A percentile compares a stretch with the other conserved stretches of the same genome.
These are phyloP conservation scores for Fusarium lyarnte DNA, from an alignment of 2,329 filamentous ascomycete species.

Conservation along the genomic window DNA sequence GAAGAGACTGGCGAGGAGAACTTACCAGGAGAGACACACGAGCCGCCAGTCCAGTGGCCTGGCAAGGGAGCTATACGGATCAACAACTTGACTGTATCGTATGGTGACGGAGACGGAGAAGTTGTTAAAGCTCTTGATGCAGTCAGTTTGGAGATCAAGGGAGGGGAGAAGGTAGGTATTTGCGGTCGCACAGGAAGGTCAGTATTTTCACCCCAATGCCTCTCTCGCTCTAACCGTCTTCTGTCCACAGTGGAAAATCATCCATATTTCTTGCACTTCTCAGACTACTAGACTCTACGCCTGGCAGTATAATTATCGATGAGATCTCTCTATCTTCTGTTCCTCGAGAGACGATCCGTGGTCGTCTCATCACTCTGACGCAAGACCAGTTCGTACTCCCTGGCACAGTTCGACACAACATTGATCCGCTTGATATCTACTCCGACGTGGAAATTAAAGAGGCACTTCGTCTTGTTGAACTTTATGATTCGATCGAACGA, in stretches of 20 bases:
- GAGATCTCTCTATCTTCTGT: slow-evolving; percentile 52
- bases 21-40: slow-evolving; percentile 23
- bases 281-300: slow-evolving; percentile 56
- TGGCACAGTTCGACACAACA: slow-evolving; percentile 58
- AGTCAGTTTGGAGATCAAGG: slow-evolving; percentile 37
- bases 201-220: neutral
- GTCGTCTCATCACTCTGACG: slow-evolving; percentile 56
- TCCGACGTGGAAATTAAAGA: slow-evolving; percentile 50
- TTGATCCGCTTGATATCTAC: slow-evolving; percentile 51
- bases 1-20: slow-evolving; percentile 44
- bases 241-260: slow-evolving; percentile 57
- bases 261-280: slow-evolving; percentile 60
- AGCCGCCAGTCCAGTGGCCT: slow-evolving; percentile 46
- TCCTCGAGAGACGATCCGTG: slow-evolving; percentile 54
- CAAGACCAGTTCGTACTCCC: slow-evolving; percentile 61
- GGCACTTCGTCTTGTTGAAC: slow-evolving; percentile 54
- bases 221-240: neutral
- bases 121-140: slow-evolving; percentile 33
- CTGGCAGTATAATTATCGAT: slow-evolving; percentile 55
- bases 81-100: slow-evolving; percentile 42
- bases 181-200: slow-evolving; percentile 59
- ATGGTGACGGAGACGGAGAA: slow-evolving; percentile 21
- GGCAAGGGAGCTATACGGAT: slow-evolving; percentile 43
- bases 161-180: slow-evolving; percentile 61
- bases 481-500: slow-evolving; percentile 53